Percentiles rank a stretch among this genome's conserved stretches.
phyloP scores from a whole-genome alignment of 345 rosid species.

The Trapa bicornis region DNA sequence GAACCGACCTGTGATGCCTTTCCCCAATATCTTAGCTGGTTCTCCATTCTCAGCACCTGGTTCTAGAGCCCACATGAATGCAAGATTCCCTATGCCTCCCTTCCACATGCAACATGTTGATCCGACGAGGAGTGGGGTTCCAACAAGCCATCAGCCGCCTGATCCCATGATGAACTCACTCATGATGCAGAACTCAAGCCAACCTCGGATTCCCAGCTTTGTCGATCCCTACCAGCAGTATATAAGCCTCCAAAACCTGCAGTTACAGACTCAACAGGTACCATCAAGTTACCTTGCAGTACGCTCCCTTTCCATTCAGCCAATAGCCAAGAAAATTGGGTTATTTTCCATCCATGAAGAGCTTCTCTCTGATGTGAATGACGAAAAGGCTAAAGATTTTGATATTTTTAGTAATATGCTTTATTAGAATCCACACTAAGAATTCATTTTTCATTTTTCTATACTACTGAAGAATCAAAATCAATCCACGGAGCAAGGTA shows the following conservation, averaged over 20 bases:
- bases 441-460: not conserved
- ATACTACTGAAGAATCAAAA: constrained; percentile 30
- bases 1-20: constrained; percentile 59
- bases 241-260: constrained; percentile 42
- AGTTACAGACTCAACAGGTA: constrained; percentile 48
- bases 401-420: no score
- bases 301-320: no score
- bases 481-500: constrained; percentile 31
- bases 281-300: not conserved
- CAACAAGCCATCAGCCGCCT: constrained; percentile 26
- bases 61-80: constrained; percentile 44
- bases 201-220: constrained; percentile 27
- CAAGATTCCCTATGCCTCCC: constrained; percentile 45
- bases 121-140: constrained; percentile 31
- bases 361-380: no score
- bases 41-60: constrained; percentile 36
- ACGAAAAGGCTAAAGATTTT: no score
- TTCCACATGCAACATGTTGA: constrained; percentile 51
- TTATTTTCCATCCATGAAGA: no score
- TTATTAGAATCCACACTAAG: not conserved
- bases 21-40: constrained; percentile 54
- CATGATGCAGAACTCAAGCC: constrained; percentile 32
- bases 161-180: constrained; percentile 28
- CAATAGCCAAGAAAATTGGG: no score
- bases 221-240: constrained; percentile 65